phyloP scores from a whole-genome alignment of 441 rosid species.

The Erodium texanum region DNA sequence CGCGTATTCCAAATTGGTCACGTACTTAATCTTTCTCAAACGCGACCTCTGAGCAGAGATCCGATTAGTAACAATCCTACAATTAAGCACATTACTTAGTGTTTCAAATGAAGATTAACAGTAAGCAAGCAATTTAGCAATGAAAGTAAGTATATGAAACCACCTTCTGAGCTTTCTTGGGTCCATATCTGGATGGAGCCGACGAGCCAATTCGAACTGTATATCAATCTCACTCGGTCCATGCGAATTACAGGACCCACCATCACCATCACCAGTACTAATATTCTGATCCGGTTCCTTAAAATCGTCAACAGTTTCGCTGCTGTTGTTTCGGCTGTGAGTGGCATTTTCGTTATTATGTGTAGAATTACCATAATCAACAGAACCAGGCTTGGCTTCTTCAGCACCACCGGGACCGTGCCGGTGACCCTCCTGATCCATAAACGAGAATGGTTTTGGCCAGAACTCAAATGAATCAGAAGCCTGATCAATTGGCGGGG shows the following conservation, averaged over 20 bases:
- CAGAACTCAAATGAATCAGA: neutral
- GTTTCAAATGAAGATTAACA: neutral
- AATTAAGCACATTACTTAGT: neutral
- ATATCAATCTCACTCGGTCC: neutral
- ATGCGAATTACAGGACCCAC: neutral
- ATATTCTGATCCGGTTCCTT: neutral
- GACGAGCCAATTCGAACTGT: slow-evolving; percentile 8
- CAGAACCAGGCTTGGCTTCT: neutral
- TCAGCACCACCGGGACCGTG: neutral
- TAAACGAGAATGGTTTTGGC: neutral
- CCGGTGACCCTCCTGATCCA: neutral
- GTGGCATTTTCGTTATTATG: neutral
- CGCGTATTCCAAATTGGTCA: neutral
- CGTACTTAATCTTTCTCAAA: slow-evolving; percentile 4
- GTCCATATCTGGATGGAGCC: neutral
- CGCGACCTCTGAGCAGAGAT: slow-evolving; percentile 4
- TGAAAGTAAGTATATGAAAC: no score
- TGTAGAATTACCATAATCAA: neutral
- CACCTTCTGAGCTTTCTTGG: slow-evolving; percentile 2
- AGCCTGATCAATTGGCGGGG: neutral
- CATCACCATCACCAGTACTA: neutral
- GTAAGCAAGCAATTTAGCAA: neutral
- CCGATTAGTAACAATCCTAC: slow-evolving; percentile 7
- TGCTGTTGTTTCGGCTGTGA: neutral
- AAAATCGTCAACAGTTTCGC: neutral